phyloP scores from a whole-genome alignment of 2,329 filamentous ascomycete genomes.

The Penicillium concentricum region DNA sequence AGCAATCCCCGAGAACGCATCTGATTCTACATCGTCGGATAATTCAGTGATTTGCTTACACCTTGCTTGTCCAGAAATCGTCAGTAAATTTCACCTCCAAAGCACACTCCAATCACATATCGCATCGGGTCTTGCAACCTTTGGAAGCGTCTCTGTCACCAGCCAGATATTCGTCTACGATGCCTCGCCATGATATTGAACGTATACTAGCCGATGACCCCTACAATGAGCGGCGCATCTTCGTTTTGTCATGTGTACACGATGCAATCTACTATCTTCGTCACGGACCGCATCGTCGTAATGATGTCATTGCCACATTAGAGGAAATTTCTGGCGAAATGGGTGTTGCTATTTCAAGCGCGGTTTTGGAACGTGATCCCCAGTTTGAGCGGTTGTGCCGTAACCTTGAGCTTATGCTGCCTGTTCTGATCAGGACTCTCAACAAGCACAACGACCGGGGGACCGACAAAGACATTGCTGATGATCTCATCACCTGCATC shows the following conservation, averaged over 20 bases:
- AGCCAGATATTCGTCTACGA: not conserved
- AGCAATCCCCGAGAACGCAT: not conserved
- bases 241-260: not conserved
- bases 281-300: not conserved
- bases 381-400: not conserved
- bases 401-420: not conserved
- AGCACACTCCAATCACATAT: not conserved
- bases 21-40: too few relatives aligned
- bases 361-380: not conserved
- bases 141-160: not conserved
- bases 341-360: not conserved
- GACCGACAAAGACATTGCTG: not conserved
- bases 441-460: not conserved
- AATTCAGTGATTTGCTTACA: too few relatives aligned
- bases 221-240: not conserved
- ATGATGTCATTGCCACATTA: not conserved
- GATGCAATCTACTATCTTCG: constrained; percentile 2
- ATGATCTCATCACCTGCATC: constrained; percentile 3
- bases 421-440: not conserved
- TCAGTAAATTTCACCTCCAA: not conserved
- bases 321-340: not conserved
- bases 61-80: not conserved
- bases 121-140: not conserved
- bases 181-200: not conserved
- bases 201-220: not conserved